Conservation (phyloP, 2,329 filamentous ascomycete species). For the Ampelomyces quisqualis region DNA sequence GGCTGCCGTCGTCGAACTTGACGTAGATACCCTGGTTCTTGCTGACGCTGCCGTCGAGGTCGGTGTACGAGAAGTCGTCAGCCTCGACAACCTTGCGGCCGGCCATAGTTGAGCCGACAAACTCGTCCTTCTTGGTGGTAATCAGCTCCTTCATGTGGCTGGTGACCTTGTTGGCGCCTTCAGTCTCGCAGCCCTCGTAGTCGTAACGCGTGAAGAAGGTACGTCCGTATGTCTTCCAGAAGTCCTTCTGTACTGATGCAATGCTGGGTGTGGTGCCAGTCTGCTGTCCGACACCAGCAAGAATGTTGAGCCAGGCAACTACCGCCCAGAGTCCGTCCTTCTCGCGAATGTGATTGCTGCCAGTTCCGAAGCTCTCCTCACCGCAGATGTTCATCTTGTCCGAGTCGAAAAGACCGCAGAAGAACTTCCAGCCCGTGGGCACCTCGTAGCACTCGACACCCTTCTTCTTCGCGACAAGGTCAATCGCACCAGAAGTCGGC, state of each 20-base stretch:
- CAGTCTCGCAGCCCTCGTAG: constrained; percentile 91
- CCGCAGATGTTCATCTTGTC: constrained; percentile 99
- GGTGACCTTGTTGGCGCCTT: constrained; percentile 87
- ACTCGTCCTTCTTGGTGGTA: constrained; percentile 65
- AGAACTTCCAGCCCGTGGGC: constrained; percentile 98
- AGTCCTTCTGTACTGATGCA: constrained; percentile 92
- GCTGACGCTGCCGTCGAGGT: constrained; percentile 94
- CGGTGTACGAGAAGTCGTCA: constrained; percentile 97
- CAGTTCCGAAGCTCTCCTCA: constrained; percentile 97
- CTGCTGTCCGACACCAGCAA: constrained; percentile 85
- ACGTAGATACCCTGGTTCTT: constrained; percentile 96
- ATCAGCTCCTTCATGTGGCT: constrained; percentile 78
- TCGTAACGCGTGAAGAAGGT: constrained; percentile 99
- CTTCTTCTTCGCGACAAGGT: constrained; percentile 94
- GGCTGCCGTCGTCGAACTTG: constrained; percentile 90
- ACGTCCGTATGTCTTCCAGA: constrained; percentile 94
- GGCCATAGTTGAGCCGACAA: constrained; percentile 78
- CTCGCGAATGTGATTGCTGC: constrained; percentile 97
- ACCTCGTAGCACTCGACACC: constrained; percentile 92
- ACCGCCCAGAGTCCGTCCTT: constrained; percentile 99
- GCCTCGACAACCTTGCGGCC: constrained; percentile 85
- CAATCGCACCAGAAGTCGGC: constrained; percentile 94
- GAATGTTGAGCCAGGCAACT: constrained; percentile 97
- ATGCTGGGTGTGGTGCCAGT: constrained; percentile 84
- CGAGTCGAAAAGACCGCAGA: constrained; percentile 92